Evolutionary conservation across 768 basidiomycete species (phyloP), one percentile per base, ranked within the genome.

Genomic region (Mycena latifolia): DNA sequence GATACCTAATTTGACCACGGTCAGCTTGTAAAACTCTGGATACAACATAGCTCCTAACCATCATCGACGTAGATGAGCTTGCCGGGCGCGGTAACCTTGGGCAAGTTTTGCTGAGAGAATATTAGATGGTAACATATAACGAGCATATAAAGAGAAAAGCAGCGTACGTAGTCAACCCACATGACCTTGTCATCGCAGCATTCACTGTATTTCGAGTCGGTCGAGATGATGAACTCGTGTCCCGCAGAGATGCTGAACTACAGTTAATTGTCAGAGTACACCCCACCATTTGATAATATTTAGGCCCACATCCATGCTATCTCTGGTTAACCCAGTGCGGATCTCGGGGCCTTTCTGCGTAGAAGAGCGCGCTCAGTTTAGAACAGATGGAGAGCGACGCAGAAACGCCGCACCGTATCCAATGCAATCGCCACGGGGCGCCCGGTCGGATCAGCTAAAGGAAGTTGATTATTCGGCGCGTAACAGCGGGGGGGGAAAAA

Each of bases 1-100:
- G 72, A 98, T 96, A 74, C 92, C 91, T 90, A 17, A 45, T 39
- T 31, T 55, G 45, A 50, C 17, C 7, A 33, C 61, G 28, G 37
- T 54, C 33, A 58, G 28, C 24, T 51, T 46, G 41, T 17, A 7
- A 35, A 31, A 22, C 43, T n/a, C n/a, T n/a, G 27, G 68, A 25
- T 18, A 48, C 68, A 35, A 41, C 50, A 31, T 33, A 24, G 20
- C 33, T 55, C 58, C 79, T 71, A 65, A 89, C 97, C 98, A 75
- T 99, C 98, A 75, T 99, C 98, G 70, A 99, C 89, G 78, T 96
- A 99, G 80, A 99, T 94, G 72, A 95, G 88, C 79, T 98, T 98
- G 69, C 98, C 98, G n/a, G 93, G 93, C 10, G 93, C 88, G 69
- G 96, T 98, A 66, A 99, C 98, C 80, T 95, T 98, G 78, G 94